Base-by-base conservation (phyloP, 495 filamentous ascomycete genomes). In the Collariella sp. region DNA sequence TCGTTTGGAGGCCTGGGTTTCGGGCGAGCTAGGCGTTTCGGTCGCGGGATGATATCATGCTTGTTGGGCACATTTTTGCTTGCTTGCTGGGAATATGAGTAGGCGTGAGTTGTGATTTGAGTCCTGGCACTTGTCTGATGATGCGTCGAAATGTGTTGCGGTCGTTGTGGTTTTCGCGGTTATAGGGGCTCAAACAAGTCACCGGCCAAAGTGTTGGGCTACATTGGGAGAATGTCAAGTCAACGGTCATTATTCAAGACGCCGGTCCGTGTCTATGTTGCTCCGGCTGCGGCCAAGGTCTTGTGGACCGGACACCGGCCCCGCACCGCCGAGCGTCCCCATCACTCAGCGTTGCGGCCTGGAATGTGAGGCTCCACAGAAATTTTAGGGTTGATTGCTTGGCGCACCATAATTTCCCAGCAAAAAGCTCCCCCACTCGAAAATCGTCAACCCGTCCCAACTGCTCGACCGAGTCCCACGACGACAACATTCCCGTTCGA, bases 391-490 rank as follows among this genome's bases (percentile, higher is more conserved):
- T 61, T 66, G 57, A 31, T 38, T 52, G 44, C 58, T 48, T 58
- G 57, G 65, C 66, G 54, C 66, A 69, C 66, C 26, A 54, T 47
- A 65, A 69, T 63, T 66, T 69, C 51, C 50, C 46, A 51, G 57
- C 57, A 61, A 69, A 69, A 65, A 65, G 60, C 60, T 65, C 57
- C 59, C 65, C 50, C 58, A 53, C 54, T 43, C 38, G 46, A 52
- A 55, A 57, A 55, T 39, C 58, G 55, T 62, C 59, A 43, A 59
- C 44, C 47, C 36, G 31, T 38, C 38, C 20, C 44, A 50, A 55
- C 26, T 41, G 43, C 51, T 49, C 54, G 57, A 54, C 51, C 56
- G 52, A 57, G 56, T 52, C 57, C 64, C 58, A 60, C 65, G 56
- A 68, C 64, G 48, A 52, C 61, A 62, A 62, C 56, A 55, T 65